Percentiles rank a stretch among this genome's conserved stretches.
phyloP scores from a whole-genome alignment of 1,284 basidiomycete genomes.

The Leccinum colubrinum region DNA sequence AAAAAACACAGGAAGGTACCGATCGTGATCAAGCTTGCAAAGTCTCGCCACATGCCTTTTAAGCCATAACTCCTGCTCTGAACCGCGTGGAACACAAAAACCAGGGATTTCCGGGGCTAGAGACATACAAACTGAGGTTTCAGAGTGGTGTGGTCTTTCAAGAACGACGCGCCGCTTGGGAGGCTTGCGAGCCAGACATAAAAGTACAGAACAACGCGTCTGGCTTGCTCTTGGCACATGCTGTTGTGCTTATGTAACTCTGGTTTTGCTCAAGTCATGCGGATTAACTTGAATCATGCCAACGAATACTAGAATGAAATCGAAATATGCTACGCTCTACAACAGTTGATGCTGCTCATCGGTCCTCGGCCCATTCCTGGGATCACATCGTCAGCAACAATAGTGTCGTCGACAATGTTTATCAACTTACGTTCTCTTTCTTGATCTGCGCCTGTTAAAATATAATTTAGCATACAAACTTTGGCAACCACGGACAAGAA shows the following conservation, averaged over 20 bases:
- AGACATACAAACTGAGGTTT: constrained; percentile 34
- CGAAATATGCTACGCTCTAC: constrained; percentile 29
- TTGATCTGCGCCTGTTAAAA: constrained; percentile 87
- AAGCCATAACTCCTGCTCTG: constrained; percentile 61
- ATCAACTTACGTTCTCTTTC: constrained; percentile 90
- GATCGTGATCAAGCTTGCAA: constrained; percentile 60
- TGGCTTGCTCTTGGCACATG: constrained; percentile 1
- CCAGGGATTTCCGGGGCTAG: constrained; percentile 68
- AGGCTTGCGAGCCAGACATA: constrained; percentile 3
- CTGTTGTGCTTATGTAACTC: constrained; percentile 28
- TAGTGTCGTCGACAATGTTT: neutral
- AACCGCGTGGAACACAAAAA: constrained; percentile 48
- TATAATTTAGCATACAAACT: constrained; percentile 8
- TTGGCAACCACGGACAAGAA: neutral
- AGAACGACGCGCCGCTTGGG: constrained; percentile 7
- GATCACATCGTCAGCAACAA: constrained; percentile 15
- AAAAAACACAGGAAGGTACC: constrained; percentile 37
- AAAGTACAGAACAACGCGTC: neutral
- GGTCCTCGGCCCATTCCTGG: constrained; percentile 89
- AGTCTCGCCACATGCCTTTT: constrained; percentile 60
- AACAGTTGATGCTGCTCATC: constrained; percentile 43
- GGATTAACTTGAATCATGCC: neutral
- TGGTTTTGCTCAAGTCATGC: neutral
- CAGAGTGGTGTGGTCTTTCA: neutral
- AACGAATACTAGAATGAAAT: constrained; percentile 15